Percentiles rank a stretch among this genome's conserved stretches.
phyloP scores from a whole-genome alignment of 108 stramenopile species.

The Stephanodiscus triporus region DNA sequence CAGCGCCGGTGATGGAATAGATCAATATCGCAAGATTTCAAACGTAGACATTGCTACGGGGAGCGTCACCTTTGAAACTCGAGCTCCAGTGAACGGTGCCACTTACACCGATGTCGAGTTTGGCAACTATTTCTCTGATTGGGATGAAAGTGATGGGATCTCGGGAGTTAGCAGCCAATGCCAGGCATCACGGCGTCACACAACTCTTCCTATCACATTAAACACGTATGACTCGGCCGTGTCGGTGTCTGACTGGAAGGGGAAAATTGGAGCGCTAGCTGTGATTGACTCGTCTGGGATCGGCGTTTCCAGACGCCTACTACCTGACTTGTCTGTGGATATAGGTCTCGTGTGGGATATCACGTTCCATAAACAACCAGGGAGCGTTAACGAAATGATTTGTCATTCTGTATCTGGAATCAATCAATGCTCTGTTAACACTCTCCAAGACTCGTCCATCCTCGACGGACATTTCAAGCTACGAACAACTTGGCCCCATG shows the following conservation, averaged over 20 bases:
- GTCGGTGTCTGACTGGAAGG: slow-evolving; percentile 48
- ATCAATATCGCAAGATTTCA: slow-evolving; percentile 46
- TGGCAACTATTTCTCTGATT: slow-evolving; percentile 77
- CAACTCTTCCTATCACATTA: slow-evolving; percentile 49
- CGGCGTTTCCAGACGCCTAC: slow-evolving; percentile 37
- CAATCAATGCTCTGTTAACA: slow-evolving; percentile 40
- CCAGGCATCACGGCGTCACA: slow-evolving; percentile 28
- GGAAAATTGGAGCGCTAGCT: slow-evolving; percentile 50
- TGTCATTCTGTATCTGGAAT: slow-evolving; percentile 46
- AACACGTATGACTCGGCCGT: slow-evolving; percentile 19
- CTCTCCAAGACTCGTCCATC: slow-evolving; percentile 50
- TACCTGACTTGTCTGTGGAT: slow-evolving; percentile 27
- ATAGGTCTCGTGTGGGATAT: no score
- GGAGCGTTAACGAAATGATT: slow-evolving; percentile 49
- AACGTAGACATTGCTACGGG: slow-evolving; percentile 27
- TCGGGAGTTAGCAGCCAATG: slow-evolving; percentile 66
- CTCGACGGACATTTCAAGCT: slow-evolving; percentile 54
- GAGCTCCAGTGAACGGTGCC: slow-evolving; percentile 37
- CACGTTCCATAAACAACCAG: no score
- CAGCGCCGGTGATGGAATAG: slow-evolving; percentile 48
- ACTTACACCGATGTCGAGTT: slow-evolving; percentile 65
- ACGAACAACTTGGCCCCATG: slow-evolving; percentile 61
- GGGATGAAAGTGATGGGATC: slow-evolving; percentile 48
- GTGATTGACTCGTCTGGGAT: slow-evolving; percentile 52
- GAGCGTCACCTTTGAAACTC: slow-evolving; percentile 23